Evolutionary conservation across 352 stramenopile species (phyloP).

Genomic region (Pythium insidiosum): DNA sequence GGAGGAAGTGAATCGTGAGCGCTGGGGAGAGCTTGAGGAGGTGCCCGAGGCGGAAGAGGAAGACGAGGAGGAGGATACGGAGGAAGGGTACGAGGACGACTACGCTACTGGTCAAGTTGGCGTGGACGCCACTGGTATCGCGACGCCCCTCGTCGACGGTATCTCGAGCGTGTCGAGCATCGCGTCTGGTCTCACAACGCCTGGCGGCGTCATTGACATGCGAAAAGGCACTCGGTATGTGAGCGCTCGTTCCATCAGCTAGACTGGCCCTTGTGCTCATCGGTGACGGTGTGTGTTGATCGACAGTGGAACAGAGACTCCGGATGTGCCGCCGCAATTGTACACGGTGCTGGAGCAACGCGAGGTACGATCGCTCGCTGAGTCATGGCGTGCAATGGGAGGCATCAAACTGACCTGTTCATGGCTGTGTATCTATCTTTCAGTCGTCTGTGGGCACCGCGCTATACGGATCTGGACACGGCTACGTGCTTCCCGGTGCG

Average conservation of each 20-base stretch:
- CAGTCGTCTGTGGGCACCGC: conserved; percentile 64
- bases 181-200: conserved; percentile 57
- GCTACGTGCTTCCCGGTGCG: conserved; percentile 70
- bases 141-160: conserved; percentile 49
- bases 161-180: conserved; percentile 46
- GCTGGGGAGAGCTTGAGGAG: conserved; percentile 67
- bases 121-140: conserved; percentile 46
- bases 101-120: conserved; percentile 16
- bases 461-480: conserved; percentile 68
- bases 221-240: conserved; percentile 63
- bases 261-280: too few relatives aligned
- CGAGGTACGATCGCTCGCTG: too few relatives aligned
- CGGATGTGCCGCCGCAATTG: conserved; percentile 54
- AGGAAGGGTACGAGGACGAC: conserved; percentile 20
- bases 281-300: too few relatives aligned
- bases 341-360: conserved; percentile 77
- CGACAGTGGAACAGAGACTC: conserved; percentile 51
- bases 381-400: too few relatives aligned
- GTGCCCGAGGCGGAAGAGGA: conserved; percentile 54
- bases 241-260: too few relatives aligned
- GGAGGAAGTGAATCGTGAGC: conserved; percentile 46
- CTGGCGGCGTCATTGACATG: conserved; percentile 62
- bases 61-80: conserved; percentile 22
- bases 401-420: too few relatives aligned
- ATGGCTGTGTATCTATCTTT: background rate